phyloP scores from a whole-genome alignment of 2,329 filamentous ascomycete genomes.

The Fusarium sp. region DNA sequence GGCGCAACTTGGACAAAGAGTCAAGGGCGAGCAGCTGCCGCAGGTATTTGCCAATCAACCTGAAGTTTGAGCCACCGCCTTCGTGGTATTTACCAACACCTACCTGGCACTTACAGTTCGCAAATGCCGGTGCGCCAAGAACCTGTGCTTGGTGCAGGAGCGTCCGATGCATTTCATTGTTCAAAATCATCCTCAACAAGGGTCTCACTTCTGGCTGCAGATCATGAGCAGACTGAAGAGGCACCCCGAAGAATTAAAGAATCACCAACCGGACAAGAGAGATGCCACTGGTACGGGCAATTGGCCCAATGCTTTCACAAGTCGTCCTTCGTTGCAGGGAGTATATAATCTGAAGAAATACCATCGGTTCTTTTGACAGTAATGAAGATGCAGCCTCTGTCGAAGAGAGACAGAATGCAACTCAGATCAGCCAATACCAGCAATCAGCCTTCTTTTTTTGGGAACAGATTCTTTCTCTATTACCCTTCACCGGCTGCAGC shows the following conservation, averaged over 20 bases:
- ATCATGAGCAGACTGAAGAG: background rate
- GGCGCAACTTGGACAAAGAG: slow-evolving; percentile 52
- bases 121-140: background rate
- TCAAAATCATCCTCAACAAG: background rate
- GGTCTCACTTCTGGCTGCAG: background rate
- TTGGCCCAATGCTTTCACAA: background rate
- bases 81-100: background rate
- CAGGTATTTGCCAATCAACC: slow-evolving; percentile 40
- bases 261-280: background rate
- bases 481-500: background rate
- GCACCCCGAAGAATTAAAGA: background rate
- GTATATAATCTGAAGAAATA: background rate
- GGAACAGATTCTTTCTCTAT: background rate
- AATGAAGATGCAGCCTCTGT: background rate
- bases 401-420: background rate
- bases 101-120: background rate
- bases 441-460: background rate
- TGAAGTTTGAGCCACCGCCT: slow-evolving; percentile 23
- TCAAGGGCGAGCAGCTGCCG: slow-evolving; percentile 47
- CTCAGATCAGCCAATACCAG: background rate
- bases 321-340: background rate
- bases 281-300: background rate
- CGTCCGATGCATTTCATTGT: background rate
- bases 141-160: background rate
- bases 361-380: background rate